These are phyloP conservation scores for Pulveroboletus sp. DNA, from an alignment of 768 basidiomycete genomes.

Conservation along the genomic window DNA sequence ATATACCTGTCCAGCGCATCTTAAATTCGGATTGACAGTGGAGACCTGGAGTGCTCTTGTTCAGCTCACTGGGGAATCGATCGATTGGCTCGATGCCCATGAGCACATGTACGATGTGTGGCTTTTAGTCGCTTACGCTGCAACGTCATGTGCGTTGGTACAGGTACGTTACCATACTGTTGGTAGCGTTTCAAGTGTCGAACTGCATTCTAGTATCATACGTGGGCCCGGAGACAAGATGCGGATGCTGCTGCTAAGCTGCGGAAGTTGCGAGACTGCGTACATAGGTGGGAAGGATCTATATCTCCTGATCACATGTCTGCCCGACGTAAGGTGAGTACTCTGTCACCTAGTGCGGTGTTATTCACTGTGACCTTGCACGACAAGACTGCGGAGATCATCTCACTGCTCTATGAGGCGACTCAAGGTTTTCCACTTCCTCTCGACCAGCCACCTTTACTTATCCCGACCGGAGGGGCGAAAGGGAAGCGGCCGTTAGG, in stretches of 20 bases:
- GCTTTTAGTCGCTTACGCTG: constrained; percentile 81
- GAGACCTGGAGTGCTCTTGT: constrained; percentile 77
- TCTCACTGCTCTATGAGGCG: constrained; percentile 85
- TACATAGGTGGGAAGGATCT: constrained; percentile 81
- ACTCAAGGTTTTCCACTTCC: constrained; percentile 69
- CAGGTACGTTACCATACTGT: constrained; percentile 53
- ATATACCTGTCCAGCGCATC: constrained; percentile 84
- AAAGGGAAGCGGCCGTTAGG: constrained; percentile 49
- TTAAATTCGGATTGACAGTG: constrained; percentile 79
- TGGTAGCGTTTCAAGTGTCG: neutral
- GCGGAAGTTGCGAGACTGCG: constrained; percentile 76
- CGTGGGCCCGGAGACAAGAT: constrained; percentile 83
- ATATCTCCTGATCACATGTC: constrained; percentile 94
- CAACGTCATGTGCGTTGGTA: constrained; percentile 84
- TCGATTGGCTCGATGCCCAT: constrained; percentile 85
- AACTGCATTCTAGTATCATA: constrained; percentile 67
- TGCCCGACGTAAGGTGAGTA: constrained; percentile 76
- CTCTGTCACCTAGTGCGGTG: neutral
- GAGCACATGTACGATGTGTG: constrained; percentile 83
- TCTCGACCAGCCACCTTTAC: constrained; percentile 52
- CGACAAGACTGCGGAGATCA: constrained; percentile 83
- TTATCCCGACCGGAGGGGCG: constrained; percentile 78
- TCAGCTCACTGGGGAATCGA: constrained; percentile 66
- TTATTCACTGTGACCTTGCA: neutral
- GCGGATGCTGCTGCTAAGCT: constrained; percentile 68